Base-by-base conservation (phyloP, 129 eudicot genomes). In the Sambucus nigra region DNA sequence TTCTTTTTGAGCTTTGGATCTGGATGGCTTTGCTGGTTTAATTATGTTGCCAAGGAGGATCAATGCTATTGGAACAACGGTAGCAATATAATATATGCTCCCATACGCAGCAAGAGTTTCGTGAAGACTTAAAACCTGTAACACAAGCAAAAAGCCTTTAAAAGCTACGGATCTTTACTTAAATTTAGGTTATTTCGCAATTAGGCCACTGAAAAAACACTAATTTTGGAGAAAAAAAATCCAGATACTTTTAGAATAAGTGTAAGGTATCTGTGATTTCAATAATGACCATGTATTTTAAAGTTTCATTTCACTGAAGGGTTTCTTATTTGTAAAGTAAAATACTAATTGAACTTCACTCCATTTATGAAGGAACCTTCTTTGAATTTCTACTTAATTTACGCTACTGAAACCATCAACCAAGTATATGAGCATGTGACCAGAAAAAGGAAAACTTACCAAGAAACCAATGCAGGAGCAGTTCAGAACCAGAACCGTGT, bases 61-160 rank as follows among this genome's bases (percentile, higher is more conserved):
- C 44, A 91, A 56, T 44, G 45, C 54, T 14, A 91, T 57, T 42
- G 98, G 99, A 67, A 85, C 11, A 52, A 91, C 56, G 16, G 99
- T 92, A 60, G 84, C 99, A 14, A 91, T 50, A 64, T 76, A 92
- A 73, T 86, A 75, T 35, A 92, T 94, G 16, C 99, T 92, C 42
- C 83, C 86, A 11, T 91, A 85, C 48, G 94, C 86, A 35, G 79
- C 69, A 45, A 91, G 55, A 12, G 95, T 91, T 75, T 91, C 99
- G 21, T 82, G 82, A 57, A 91, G 67, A 74, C 87, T 91, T 60
- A 86, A 63, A 35, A 86, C 99, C 99, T 86, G 78, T 13, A 15
- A 59, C 6, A 39, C 24, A 44, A 16, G 59, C 9, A 47, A 59
- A 23, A 15, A 58, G 7, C 7, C 47, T 51, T 62, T 46, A 63